These are phyloP conservation scores for Pleurotus sapidus DNA, from an alignment of 768 basidiomycete species.

Conservation along the genomic window DNA sequence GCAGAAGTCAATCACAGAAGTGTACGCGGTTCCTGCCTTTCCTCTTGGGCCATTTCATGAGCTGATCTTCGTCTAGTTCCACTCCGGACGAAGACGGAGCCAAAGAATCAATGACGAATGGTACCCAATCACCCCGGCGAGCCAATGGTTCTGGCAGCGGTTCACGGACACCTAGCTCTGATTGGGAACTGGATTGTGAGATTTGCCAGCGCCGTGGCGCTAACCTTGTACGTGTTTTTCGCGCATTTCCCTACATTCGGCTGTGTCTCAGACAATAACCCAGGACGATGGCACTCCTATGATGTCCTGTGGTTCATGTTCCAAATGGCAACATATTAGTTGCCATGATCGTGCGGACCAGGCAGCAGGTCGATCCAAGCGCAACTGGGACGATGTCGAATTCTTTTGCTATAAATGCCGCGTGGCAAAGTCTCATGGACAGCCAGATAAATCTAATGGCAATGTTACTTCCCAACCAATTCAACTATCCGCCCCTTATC, in stretches of 20 bases:
- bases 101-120: background rate
- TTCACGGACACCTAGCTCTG: conserved; percentile 54
- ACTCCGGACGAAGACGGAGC: background rate
- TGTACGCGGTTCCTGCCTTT: conserved; percentile 12
- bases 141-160: conserved; percentile 30
- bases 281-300: conserved; percentile 81
- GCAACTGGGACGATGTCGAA: conserved; percentile 86
- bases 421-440: conserved; percentile 10
- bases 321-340: conserved; percentile 85
- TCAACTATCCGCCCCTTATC: conserved; percentile 4
- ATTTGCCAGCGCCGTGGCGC: conserved; percentile 71
- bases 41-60: background rate
- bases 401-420: conserved; percentile 69
- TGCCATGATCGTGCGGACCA: conserved; percentile 80
- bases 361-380: conserved; percentile 56
- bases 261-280: conserved; percentile 10
- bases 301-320: conserved; percentile 80
- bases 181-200: conserved; percentile 90
- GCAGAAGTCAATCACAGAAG: conserved; percentile 24
- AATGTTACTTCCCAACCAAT: background rate
- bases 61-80: background rate
- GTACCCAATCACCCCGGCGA: conserved; percentile 6
- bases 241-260: background rate
- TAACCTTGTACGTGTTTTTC: conserved; percentile 57
- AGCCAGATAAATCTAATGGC: background rate